phyloP scores from a whole-genome alignment of 257 asterid species.

The Solanum ossicruentum region DNA sequence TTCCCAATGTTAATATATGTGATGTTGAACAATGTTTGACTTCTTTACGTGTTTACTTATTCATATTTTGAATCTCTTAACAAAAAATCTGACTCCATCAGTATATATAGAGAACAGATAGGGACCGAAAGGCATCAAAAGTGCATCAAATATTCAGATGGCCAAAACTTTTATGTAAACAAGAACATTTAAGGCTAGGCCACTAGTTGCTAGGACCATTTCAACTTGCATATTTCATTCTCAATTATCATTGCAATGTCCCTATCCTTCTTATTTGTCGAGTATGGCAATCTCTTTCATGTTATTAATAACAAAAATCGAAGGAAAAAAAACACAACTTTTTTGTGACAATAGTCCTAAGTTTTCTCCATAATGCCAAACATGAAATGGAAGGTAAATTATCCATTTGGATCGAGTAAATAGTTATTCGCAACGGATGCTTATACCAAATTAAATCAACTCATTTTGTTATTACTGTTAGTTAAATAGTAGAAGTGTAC shows the following conservation, averaged over 20 bases:
- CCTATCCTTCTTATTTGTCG: neutral
- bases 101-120: neutral
- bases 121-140: neutral
- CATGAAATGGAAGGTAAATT: too few relatives aligned
- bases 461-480: too few relatives aligned
- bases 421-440: too few relatives aligned
- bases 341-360: neutral
- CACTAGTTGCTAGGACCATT: neutral
- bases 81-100: rapidly evolving
- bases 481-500: too few relatives aligned
- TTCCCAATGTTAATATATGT: neutral
- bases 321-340: neutral
- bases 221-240: neutral
- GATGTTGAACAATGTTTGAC: too few relatives aligned
- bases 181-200: neutral
- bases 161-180: neutral
- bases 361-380: neutral
- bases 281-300: neutral
- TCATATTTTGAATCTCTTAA: neutral
- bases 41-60: too few relatives aligned
- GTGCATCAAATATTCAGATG: neutral
- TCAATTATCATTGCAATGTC: neutral
- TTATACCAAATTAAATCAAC: too few relatives aligned
- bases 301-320: neutral
- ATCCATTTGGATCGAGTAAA: too few relatives aligned